A percentile compares a stretch with the other conserved stretches of the same genome.
These are phyloP conservation scores for Dictyostelium gargantuum DNA, from an alignment of 208 protist species.

Conservation along the genomic window DNA sequence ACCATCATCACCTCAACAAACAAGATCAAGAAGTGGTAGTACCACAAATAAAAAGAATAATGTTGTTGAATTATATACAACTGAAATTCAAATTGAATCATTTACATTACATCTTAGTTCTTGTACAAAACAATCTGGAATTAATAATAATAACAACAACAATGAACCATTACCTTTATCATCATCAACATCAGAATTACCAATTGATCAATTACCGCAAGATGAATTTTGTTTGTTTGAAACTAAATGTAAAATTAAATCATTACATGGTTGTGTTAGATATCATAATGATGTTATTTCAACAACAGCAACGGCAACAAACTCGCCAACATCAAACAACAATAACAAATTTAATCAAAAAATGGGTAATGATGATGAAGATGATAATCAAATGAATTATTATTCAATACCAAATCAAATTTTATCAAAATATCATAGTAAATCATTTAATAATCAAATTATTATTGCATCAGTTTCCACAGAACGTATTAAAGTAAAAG, in stretches of 20 bases:
- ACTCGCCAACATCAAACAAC: no score
- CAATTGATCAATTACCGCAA: neutral
- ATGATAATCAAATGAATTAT: neutral
- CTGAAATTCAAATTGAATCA: constrained; percentile 8
- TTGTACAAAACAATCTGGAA: constrained; percentile 1
- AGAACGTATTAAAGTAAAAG: constrained; percentile 12
- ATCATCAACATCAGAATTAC: neutral
- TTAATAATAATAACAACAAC: neutral
- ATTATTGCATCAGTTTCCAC: constrained; percentile 2
- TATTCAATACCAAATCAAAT: constrained; percentile 13
- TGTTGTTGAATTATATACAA: neutral
- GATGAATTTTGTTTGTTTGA: constrained; percentile 48
- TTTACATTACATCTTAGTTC: neutral
- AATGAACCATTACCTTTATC: neutral
- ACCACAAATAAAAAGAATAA: neutral
- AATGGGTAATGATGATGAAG: neutral
- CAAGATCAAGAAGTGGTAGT: neutral
- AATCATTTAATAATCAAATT: neutral
- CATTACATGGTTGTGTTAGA: constrained; percentile 56
- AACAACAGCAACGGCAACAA: neutral
- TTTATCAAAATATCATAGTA: constrained; percentile 43
- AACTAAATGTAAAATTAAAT: constrained; percentile 34
- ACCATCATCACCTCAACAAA: neutral
- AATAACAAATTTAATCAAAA: neutral
- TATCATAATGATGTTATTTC: neutral